A percentile compares a stretch with the other conserved stretches of the same genome.
Evolutionary conservation across 441 rosid species (phyloP).

Genomic region (Erodium chrysanthum): DNA sequence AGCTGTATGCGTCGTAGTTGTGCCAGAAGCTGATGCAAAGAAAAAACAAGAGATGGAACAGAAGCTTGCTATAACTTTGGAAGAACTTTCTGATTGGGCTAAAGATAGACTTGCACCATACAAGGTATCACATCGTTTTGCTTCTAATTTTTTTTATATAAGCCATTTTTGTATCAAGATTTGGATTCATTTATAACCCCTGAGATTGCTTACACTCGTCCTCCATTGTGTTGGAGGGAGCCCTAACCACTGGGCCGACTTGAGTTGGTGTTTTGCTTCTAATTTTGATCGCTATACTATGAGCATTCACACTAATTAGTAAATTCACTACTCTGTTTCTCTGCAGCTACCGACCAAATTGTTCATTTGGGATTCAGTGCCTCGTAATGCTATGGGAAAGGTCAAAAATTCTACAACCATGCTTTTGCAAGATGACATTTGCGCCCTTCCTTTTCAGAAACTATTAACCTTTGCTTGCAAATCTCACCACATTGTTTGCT

Average conservation of each 20-base stretch:
- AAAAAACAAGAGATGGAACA: constrained; percentile 34
- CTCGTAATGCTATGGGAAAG: constrained; percentile 99
- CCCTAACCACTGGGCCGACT: no score
- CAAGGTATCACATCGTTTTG: constrained; percentile 46
- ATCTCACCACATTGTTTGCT: background rate
- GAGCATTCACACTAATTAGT: background rate
- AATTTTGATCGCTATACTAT: background rate
- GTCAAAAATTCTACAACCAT: constrained; percentile 24
- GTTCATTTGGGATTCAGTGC: constrained; percentile 76
- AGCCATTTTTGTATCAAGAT: no score
- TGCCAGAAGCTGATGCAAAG: constrained; percentile 45
- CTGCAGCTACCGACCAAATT: constrained; percentile 72
- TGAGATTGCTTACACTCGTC: no score
- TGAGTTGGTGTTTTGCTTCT: constrained; percentile 1
- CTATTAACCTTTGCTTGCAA: background rate
- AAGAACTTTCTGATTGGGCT: constrained; percentile 79
- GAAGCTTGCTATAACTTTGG: constrained; percentile 54
- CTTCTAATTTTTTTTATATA: background rate
- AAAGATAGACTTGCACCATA: constrained; percentile 92
- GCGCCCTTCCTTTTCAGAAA: constrained; percentile 1
- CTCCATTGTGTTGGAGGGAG: no score
- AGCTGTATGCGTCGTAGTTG: constrained; percentile 61
- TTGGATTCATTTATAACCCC: background rate
- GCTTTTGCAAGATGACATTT: background rate
- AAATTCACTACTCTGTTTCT: background rate